Evolutionary conservation across 2,329 filamentous ascomycete species (phyloP), one percentile per base, ranked within the genome.

Genomic region (Aspergillus carbonarius): DNA sequence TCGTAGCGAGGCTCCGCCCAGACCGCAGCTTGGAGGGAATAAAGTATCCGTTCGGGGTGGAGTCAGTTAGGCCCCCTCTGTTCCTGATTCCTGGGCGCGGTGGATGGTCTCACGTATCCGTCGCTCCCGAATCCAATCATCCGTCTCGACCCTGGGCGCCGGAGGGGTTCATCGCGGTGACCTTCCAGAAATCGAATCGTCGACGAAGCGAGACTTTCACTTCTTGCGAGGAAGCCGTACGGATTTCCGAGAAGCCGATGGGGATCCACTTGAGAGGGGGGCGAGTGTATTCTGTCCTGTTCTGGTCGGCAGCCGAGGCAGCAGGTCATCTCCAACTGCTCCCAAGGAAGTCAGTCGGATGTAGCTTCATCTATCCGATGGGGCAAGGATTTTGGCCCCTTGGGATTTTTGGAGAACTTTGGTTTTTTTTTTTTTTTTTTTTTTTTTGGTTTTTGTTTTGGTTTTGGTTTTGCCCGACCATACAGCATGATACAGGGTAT

Each of bases 21-120:
- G 62, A 62, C 62, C 59, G 61, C 58, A 64, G 62, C 62, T 64
- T 64, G 62, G 60, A 62, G 60, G 56, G 55, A 64, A 60, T 64
- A 64, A 64, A 62, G 62, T 64, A 62, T 57, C 56, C 59, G 57
- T 51, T 59, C 51, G 27, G 57, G 52, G 58, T 58, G 56, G 58
- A 40, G 51, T 54, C 42, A 30, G 51, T n/a, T 20, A 35, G 23
- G n/a, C 34, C 35, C 49, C 23, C 50, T 42, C 35, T 40, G 34
- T 39, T 40, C 51, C 37, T 54, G 51, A 54, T 44, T 34, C 51
- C 51, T 34, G 37, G 51, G 23, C 23, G 44, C 44, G n/a, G 27
- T 48, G 44, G 44, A 48, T 9, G 44, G 20, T 48, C 44, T 32
- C 39, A 54, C 37, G n/a, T 37, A 54, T 54, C 51, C 51, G 51